Evolutionary conservation across 1,139 yeast genomes (phyloP).

Genomic region (Casaregolazyma suthepensis): DNA sequence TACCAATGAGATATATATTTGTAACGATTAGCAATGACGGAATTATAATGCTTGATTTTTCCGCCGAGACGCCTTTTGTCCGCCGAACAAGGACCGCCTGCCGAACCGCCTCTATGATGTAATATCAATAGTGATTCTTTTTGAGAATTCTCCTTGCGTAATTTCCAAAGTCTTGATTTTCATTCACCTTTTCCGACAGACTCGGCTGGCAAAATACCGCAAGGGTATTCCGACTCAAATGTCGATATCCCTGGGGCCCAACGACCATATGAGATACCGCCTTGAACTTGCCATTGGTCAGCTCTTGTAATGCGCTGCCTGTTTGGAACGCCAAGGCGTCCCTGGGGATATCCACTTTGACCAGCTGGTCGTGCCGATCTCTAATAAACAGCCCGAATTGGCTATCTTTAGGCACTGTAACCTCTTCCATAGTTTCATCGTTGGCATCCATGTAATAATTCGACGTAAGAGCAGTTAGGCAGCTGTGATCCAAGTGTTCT

Average conservation of each 20-base stretch:
- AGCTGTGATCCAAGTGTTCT: conserved; percentile 58
- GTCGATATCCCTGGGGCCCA: conserved; percentile 32
- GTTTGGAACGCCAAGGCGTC: conserved; percentile 60
- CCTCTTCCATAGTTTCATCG: conserved; percentile 11
- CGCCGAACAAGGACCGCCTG: neutral
- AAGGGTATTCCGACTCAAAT: conserved; percentile 48
- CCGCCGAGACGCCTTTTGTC: too few species aligned
- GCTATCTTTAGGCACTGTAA: conserved; percentile 16
- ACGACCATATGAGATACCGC: conserved; percentile 59
- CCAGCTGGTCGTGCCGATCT: conserved; percentile 41
- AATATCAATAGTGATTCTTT: conserved; percentile 19
- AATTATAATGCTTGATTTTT: too few species aligned
- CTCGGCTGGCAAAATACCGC: conserved; percentile 65
- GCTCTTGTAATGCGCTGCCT: conserved; percentile 54
- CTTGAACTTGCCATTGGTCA: conserved; percentile 45
- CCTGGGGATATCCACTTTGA: conserved; percentile 49
- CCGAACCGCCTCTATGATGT: neutral
- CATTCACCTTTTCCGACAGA: conserved; percentile 43
- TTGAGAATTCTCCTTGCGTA: conserved; percentile 34
- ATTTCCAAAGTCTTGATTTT: conserved; percentile 45
- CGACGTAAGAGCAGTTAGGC: conserved; percentile 56
- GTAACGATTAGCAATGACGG: too few species aligned
- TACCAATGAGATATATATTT: too few species aligned
- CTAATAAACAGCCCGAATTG: conserved; percentile 50
- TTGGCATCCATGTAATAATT: conserved; percentile 47